Base-by-base conservation (phyloP, 768 basidiomycete genomes). In the Leccinum pellstonianum region DNA sequence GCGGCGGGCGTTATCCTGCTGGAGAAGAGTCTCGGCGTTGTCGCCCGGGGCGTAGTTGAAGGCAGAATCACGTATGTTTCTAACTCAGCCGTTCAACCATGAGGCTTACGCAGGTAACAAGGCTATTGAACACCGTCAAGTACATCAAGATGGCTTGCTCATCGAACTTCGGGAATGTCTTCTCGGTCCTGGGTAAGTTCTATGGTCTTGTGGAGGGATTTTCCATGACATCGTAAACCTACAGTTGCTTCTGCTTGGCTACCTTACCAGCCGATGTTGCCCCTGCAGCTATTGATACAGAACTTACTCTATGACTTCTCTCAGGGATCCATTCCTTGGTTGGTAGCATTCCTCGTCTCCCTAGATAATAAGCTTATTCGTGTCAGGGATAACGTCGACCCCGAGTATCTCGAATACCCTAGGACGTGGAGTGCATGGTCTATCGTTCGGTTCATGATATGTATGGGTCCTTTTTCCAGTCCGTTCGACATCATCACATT, bases 61-160 rank as follows among this genome's bases (percentile, higher is more conserved):
- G 71, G 71, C 59, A 71, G 71, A 31, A 67, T 73, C 62, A 73
- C 71, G 71, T 72, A 64, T 11, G 73, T 63, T 61, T 47, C 12
- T 35, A n/a, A 33, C 17, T 35, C 12, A 7, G 9, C n/a, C 17
- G 12, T 31, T 47, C 14, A 5, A 23, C 10, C 33, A 47, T 23
- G 41, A 41, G 33, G 37, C 68, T 71, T 4, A 71, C 23, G 5
- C 52, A 7, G 31, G 41, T 52, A 11, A 58, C 41, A 52, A 75
- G 75, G 37, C 74, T 76, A 64, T 37, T 76, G 50, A 75, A 75
- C 48, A 75, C 75, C 0, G 58, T 74, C 35, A 75, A 75, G 60
- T 76, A 76, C 38, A 76, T 76, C 60, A 75, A 75, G 57, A 75
- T 75, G 74, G 73, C 74, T 19, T 71, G 70, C 23, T 76, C 74